Percentiles rank a stretch among this genome's conserved stretches.
Conservation (phyloP, 441 rosid species). For the Erodium texanum region DNA sequence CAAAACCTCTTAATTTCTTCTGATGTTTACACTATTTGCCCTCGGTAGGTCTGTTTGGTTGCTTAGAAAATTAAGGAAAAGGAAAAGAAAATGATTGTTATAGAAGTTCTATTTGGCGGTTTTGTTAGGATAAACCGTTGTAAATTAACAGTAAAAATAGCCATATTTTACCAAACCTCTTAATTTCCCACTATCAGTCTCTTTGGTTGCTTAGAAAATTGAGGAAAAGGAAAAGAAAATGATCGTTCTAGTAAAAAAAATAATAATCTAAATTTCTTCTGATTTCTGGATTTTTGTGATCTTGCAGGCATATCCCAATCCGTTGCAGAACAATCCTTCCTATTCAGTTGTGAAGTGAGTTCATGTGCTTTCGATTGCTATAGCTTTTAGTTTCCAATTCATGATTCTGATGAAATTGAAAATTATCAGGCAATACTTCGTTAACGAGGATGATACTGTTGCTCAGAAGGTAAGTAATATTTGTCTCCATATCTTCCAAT, state of each 20-base stretch:
- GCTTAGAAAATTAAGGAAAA: not conserved
- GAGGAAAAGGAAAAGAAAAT: too few relatives aligned
- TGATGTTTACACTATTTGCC: too few relatives aligned
- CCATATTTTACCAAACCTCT: too few relatives aligned
- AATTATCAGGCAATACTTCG: constrained; percentile 67
- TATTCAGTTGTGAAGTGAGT: constrained; percentile 85
- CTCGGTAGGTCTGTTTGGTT: not conserved
- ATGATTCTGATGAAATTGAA: not conserved
- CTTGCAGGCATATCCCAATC: constrained; percentile 60
- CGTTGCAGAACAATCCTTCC: constrained; percentile 76
- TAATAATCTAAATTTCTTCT: not conserved
- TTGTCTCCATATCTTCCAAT: constrained; percentile 4
- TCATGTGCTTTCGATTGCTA: not conserved
- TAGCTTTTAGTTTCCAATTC: not conserved
- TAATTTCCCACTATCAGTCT: too few relatives aligned
- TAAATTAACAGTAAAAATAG: not conserved
- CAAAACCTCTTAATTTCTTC: too few relatives aligned
- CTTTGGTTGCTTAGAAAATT: too few relatives aligned
- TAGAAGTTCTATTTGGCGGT: not conserved
- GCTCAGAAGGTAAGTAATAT: constrained; percentile 52
- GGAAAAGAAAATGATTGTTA: not conserved
- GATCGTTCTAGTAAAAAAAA: too few relatives aligned
- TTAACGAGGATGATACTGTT: constrained; percentile 69
- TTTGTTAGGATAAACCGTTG: not conserved
- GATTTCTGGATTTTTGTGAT: constrained; percentile 2